phyloP scores from a whole-genome alignment of 345 rosid species.

The Acer yangbiense region DNA sequence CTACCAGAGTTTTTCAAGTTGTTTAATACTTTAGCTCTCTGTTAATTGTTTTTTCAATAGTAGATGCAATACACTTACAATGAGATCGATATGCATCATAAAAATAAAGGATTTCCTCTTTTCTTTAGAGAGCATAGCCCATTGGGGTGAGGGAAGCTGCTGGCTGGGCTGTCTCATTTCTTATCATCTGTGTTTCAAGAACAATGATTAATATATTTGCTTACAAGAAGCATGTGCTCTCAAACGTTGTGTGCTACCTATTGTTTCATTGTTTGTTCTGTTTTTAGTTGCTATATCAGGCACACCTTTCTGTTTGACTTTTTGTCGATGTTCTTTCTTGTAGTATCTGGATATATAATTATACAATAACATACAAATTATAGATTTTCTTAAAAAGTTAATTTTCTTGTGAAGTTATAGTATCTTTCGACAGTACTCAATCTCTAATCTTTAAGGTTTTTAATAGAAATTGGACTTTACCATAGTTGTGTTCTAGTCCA shows the following conservation, averaged over 20 bases:
- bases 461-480: background rate
- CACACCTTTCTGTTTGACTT: background rate
- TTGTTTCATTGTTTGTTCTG: background rate
- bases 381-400: background rate
- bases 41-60: background rate
- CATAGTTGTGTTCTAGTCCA: background rate
- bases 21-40: background rate
- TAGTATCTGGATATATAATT: background rate
- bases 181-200: background rate
- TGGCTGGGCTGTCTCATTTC: no score
- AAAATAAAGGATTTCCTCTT: background rate
- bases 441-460: background rate
- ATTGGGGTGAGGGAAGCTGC: background rate
- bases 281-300: background rate
- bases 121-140: background rate
- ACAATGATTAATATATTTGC: background rate
- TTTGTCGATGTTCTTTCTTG: background rate
- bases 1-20: background rate
- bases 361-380: background rate
- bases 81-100: background rate
- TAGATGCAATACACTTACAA: background rate
- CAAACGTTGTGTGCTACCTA: background rate
- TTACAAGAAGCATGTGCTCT: background rate
- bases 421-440: no score
- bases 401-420: background rate